A percentile compares a stretch with the other conserved stretches of the same genome.
These are phyloP conservation scores for Zychaea mexicana DNA, from an alignment of 371 early-diverging fungal species.

Conservation along the genomic window DNA sequence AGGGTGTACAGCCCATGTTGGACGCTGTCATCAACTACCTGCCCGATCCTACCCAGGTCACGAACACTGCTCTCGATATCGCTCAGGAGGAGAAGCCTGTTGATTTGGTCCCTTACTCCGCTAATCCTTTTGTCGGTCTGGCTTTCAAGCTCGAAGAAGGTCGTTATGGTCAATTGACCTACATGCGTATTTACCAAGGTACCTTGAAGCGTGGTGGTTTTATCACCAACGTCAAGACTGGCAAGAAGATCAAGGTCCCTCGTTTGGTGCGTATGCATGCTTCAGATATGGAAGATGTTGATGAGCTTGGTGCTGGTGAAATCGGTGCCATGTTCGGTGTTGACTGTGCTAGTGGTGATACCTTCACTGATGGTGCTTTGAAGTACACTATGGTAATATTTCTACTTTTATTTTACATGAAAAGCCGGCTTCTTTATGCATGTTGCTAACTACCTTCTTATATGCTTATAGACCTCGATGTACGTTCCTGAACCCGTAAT, in stretches of 20 bases:
- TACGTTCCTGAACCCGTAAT: slow-evolving; percentile 98
- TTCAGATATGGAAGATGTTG: slow-evolving; percentile 98
- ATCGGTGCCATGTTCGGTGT: slow-evolving; percentile 98
- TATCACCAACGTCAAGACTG: slow-evolving; percentile 88
- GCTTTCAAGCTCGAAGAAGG: slow-evolving; percentile 97
- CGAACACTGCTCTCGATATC: slow-evolving; percentile 77
- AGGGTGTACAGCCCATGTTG: slow-evolving; percentile 79
- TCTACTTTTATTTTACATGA: not conserved
- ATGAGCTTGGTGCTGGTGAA: slow-evolving; percentile 93
- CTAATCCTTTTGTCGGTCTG: slow-evolving; percentile 84
- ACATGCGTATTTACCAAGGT: slow-evolving; percentile 97
- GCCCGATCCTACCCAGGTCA: slow-evolving; percentile 79
- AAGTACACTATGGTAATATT: slow-evolving; percentile 78
- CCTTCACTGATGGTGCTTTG: slow-evolving; percentile 91
- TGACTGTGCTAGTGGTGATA: slow-evolving; percentile 97
- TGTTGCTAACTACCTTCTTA: too few species aligned
- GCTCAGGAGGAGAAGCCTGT: slow-evolving; percentile 70
- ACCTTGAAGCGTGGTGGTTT: slow-evolving; percentile 84
- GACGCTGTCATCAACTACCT: slow-evolving; percentile 76
- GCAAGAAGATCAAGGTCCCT: slow-evolving; percentile 95
- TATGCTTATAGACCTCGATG: slow-evolving; percentile 76
- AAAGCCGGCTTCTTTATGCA: too few species aligned
- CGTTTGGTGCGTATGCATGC: slow-evolving; percentile 98
- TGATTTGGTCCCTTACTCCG: slow-evolving; percentile 55
- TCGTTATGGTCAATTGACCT: slow-evolving; percentile 95